Base-by-base conservation (phyloP, 331 rosid genomes). In the Acacia pycnantha region DNA sequence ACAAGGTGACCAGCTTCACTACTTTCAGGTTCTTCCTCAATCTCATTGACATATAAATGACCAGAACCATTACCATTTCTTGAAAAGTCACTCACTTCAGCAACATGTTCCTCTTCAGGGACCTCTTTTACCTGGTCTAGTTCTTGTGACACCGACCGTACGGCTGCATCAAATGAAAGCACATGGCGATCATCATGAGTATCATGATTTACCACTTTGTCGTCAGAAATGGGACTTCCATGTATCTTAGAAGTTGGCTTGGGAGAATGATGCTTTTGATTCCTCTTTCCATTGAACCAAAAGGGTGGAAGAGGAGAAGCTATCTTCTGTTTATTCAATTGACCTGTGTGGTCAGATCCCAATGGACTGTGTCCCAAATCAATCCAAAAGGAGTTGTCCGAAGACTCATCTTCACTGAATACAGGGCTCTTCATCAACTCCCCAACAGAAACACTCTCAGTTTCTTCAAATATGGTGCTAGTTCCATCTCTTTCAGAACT, bases 371-470 rank as follows among this genome's bases (percentile, higher is more conserved):
- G 98, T 61, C 98, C 98, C 92, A 93, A 88, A 90, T 93, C 98
- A 61, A 95, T 95, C 97, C 97, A 95, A 83, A 79, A 84, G 0
- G 98, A 95, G 79, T 95, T 95, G 80, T 93, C 98, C 0, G 98
- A 93, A 5, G 98, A 95, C 84, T 90, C 98, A 1, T 95, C 98
- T 88, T 95, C 98, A 62, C 98, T 95, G 90, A 95, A 95, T 7
- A 93, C 92, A 1, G 98, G 98, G 89, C 98, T 95, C 88, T 92
- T 95, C 93, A 95, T 95, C 86, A 95, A 86, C 75, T 95, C 98
- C 71, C 98, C 98, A 66, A 93, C 90, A 24, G 97, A 95, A 58
- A 95, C 19, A 85, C 94, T 95, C 81, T 93, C 98, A 0, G 94
- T 85, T 85, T 93, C 98, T 80, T 95, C 98, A 86, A 95, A 92